Evolutionary conservation across 208 protist species (phyloP), one percentile per base, ranked within the genome.

Genomic region (Acanthamoeba royreba): DNA sequence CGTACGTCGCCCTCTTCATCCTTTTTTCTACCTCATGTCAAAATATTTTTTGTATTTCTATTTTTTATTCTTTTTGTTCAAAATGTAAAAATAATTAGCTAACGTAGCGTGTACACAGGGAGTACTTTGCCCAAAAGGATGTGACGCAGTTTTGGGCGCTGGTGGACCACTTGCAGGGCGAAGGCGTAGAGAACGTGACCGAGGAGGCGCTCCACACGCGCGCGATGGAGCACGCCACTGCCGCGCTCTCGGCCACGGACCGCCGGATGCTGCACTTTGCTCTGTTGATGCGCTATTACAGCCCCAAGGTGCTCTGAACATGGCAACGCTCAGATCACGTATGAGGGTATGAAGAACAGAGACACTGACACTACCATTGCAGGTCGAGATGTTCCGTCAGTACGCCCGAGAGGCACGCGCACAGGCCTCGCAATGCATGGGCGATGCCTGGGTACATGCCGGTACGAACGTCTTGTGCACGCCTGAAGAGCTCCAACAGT

Each of bases 351-450:
- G n/a, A n/a, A n/a, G n/a, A n/a, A n/a, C n/a, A n/a, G n/a, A n/a
- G n/a, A n/a, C n/a, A n/a, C n/a, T n/a, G n/a, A n/a, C n/a, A n/a
- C n/a, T n/a, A n/a, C n/a, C n/a, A 31, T 31, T 74, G 15, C 8
- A 77, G 66, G 66, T 77, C n/a, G 77, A 58, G 47, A 87, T 87
- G 77, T 87, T 87, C 77, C 47, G 45, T 19, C 42, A 58, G 45
- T 87, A 42, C 38, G 7, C 77, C 4, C 45, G 47, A 1, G 11
- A 22, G 4, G 52, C 52, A 61, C 19, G 17, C 52, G 52, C 19
- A 61, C 45, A 58, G 77, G 45, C 42, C 9, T n/a, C 25, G 2
- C 77, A 87, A 5, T 87, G 77, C 77, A 4, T 13, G 2, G 55
- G 22, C 43, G 19, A 17, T 28, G 47, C 77, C 17, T 87, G 77